Evolutionary conservation across 257 asterid genomes (phyloP), one percentile per base, ranked within the genome.

Genomic region (Plectranthus barbatus): DNA sequence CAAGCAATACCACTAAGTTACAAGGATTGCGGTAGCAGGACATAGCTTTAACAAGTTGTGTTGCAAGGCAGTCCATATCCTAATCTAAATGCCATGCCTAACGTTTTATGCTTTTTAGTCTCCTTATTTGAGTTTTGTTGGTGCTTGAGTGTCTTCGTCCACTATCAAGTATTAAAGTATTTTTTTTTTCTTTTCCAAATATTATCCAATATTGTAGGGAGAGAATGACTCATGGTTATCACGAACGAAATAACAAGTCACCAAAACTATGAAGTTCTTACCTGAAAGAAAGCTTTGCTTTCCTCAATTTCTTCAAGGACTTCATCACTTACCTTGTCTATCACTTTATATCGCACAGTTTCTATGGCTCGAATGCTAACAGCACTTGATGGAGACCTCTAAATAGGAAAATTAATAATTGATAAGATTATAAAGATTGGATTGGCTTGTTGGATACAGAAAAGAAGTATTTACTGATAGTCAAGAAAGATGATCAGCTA

Each of bases 281-380:
- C 98, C 95, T 92, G 97, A 77, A 92, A 92, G 81, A 92, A 88
- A 68, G 97, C 93, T 79, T 66, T 83, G 85, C 97, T 88, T 74
- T 92, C 98, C 78, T 92, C 98, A 73, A 92, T 83, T 79, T 92
- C 98, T 88, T 92, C 98, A 45, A 92, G 83, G 71, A 84, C 81
- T 79, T 86, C 92, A 55, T 83, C 67, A 66, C 67, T 92, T 70
- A 62, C 78, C 77, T 72, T 66, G 81, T 88, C 88, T 57, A 86
- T 80, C 55, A 92, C 98, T 82, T 77, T 83, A 79, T 81, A 92
- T 26, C 87, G 81, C 76, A 74, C 87, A 41, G 82, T 63, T 71
- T 88, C 98, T 59, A 88, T 92, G 69, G 95, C 87, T 57, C 98
- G 84, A 70, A 88, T 76, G 70, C 79, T 81, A n/a, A 92, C 83